Evolutionary conservation across 2,329 filamentous ascomycete genomes (phyloP).

Genomic region (Alternaria solani): DNA sequence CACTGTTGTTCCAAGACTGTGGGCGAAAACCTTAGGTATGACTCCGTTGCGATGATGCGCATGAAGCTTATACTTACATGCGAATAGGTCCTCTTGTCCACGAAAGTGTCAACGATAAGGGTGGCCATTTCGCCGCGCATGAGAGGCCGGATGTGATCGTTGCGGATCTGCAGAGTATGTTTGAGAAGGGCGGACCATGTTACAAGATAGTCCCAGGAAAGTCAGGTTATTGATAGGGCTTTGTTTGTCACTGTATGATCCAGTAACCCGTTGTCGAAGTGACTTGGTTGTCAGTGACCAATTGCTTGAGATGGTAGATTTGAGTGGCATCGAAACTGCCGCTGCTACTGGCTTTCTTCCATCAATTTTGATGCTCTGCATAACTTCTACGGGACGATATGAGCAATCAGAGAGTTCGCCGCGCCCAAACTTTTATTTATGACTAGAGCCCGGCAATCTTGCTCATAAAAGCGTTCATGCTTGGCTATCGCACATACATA

Average conservation of each 20-base stretch:
- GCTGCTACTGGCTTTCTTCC: neutral
- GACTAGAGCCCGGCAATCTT: neutral
- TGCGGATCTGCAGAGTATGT: constrained; percentile 65
- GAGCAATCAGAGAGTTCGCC: neutral
- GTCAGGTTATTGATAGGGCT: constrained; percentile 32
- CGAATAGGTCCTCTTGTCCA: constrained; percentile 61
- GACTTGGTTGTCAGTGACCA: neutral
- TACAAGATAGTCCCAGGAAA: constrained; percentile 46
- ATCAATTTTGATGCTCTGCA: neutral
- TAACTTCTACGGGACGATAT: neutral
- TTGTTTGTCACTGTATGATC: neutral
- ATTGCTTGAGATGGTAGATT: neutral
- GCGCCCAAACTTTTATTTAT: neutral
- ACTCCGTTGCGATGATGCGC: neutral
- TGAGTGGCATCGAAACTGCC: neutral
- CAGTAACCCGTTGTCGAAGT: neutral
- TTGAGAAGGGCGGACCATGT: constrained; percentile 56
- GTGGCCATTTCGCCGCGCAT: constrained; percentile 69
- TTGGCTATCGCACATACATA: neutral
- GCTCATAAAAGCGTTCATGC: neutral
- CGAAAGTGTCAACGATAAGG: constrained; percentile 59
- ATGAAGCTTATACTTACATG: constrained; percentile 1
- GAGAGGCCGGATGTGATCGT: constrained; percentile 64
- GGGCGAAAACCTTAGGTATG: constrained; percentile 65
- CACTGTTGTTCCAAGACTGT: constrained; percentile 61